Evolutionary conservation across 2,329 filamentous ascomycete genomes (phyloP), one percentile per base, ranked within the genome.

Genomic region (Colletotrichum higginsianum): DNA sequence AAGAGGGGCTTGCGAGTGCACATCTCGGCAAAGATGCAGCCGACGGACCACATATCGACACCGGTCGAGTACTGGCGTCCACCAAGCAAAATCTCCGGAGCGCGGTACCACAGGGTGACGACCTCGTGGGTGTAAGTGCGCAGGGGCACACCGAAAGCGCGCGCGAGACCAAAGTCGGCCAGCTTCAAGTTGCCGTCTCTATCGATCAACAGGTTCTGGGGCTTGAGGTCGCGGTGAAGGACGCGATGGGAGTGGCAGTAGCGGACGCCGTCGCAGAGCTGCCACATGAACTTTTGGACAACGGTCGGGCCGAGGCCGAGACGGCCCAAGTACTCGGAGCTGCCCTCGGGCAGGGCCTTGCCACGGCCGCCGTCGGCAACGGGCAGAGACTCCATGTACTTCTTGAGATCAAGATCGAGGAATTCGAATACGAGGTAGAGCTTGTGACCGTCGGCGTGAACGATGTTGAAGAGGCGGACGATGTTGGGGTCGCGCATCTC

Each of bases 21-120:
- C 95, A 98, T 98, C 83, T 98, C 95, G 12, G 95, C 95, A 81
- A 98, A 97, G 82, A 98, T 98, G 82, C 94, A 96, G 73, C 95
- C 95, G 61, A 95, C 92, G 42, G 94, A 96, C 95, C 95, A 98
- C 93, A 98, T 98, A 79, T 98, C 95, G 52, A 98, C 94, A 68
- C 95, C 95, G 16, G 95, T 98, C 16, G 94, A 96, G 84, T 98
- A 98, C 81, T 97, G 94, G 63, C 95, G 91, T 68, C 95, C 94
- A 79, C 95, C 95, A 2, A 98, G 90, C 23, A 98, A 88, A 82
- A 98, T 97, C 82, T 98, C 95, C 1, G 95, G 95, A 11, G 94
- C 89, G 73, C 95, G 92, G 81, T 98, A 98, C 95, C 95, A 98
- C 69, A 98, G 87, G 1, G 95, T 98, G 71, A 98, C 95, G 72